phyloP scores from a whole-genome alignment of 73 alveolate genomes.

The Urostyla sp. region DNA sequence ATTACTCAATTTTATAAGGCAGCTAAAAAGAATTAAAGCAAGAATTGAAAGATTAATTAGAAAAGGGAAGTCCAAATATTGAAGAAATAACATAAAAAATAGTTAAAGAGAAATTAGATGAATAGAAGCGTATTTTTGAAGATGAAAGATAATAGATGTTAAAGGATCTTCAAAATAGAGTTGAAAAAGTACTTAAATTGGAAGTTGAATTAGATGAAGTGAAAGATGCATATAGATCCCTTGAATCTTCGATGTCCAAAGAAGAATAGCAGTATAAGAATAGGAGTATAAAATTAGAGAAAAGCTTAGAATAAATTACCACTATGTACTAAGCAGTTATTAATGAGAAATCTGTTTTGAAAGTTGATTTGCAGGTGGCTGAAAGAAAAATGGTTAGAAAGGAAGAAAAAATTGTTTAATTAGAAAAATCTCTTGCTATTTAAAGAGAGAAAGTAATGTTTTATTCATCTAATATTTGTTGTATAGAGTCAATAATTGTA shows the following conservation, averaged over 20 bases:
- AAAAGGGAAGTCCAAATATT: conserved; percentile 27
- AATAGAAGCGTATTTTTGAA: conserved; percentile 52
- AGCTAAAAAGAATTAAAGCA: background rate
- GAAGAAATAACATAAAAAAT: conserved; percentile 46
- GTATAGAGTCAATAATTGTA: conserved; percentile 31
- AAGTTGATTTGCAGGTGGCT: conserved; percentile 83
- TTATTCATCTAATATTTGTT: background rate
- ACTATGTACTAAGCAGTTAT: conserved; percentile 87
- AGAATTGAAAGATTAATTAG: conserved; percentile 8
- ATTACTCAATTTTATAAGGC: background rate
- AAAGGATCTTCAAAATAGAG: conserved; percentile 67
- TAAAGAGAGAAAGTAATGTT: conserved; percentile 34
- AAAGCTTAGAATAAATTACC: conserved; percentile 82
- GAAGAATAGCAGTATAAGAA: conserved; percentile 84
- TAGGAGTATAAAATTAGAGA: conserved; percentile 81
- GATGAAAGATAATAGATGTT: conserved; percentile 51
- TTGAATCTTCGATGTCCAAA: conserved; percentile 59
- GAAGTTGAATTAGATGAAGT: conserved; percentile 74
- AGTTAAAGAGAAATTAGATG: conserved; percentile 43
- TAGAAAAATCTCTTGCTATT: conserved; percentile 53
- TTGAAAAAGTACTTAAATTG: conserved; percentile 64
- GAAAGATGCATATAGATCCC: conserved; percentile 63
- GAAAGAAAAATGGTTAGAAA: conserved; percentile 85
- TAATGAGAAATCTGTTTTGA: conserved; percentile 82
- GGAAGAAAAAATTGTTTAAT: conserved; percentile 68